Conservation (phyloP, 2,329 filamentous ascomycete genomes). For the Aspergillus texensis region DNA sequence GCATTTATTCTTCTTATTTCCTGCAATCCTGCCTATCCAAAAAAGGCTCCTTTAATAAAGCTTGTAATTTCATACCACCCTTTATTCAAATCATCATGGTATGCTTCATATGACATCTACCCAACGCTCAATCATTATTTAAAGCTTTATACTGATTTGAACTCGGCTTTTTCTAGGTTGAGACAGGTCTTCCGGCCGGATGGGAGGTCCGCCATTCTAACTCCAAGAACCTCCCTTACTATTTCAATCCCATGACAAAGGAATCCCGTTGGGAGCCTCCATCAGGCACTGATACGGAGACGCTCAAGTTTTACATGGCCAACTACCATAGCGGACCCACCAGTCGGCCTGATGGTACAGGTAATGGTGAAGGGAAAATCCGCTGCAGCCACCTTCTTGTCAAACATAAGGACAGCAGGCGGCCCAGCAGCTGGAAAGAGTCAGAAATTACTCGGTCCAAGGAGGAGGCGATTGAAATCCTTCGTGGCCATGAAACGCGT, state of each 20-base stretch:
- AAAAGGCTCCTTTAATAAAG: neutral
- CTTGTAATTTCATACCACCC: neutral
- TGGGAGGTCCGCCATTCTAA: slow-evolving; percentile 99
- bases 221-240: slow-evolving; percentile 98
- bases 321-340: slow-evolving; percentile 70
- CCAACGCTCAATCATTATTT: neutral
- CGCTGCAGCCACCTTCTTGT: slow-evolving; percentile 89
- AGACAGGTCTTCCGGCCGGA: slow-evolving; percentile 77
- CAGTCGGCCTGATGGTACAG: slow-evolving; percentile 31
- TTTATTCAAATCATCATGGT: slow-evolving; percentile 15
- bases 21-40: neutral
- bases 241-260: slow-evolving; percentile 87
- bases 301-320: slow-evolving; percentile 93
- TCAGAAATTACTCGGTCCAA: slow-evolving; percentile 84
- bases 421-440: slow-evolving; percentile 92
- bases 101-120: neutral
- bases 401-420: slow-evolving; percentile 86
- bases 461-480: slow-evolving; percentile 79
- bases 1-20: slow-evolving; percentile 1
- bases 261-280: slow-evolving; percentile 96
- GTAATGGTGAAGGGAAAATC: slow-evolving; percentile 75
- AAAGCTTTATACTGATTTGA: slow-evolving; percentile 12
- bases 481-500: slow-evolving; percentile 72
- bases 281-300: slow-evolving; percentile 81
- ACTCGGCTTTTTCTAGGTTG: slow-evolving; percentile 52